A percentile compares a stretch with the other conserved stretches of the same genome.
phyloP scores from a whole-genome alignment of 2,329 filamentous ascomycete genomes.

The Curvularia spicifera region DNA sequence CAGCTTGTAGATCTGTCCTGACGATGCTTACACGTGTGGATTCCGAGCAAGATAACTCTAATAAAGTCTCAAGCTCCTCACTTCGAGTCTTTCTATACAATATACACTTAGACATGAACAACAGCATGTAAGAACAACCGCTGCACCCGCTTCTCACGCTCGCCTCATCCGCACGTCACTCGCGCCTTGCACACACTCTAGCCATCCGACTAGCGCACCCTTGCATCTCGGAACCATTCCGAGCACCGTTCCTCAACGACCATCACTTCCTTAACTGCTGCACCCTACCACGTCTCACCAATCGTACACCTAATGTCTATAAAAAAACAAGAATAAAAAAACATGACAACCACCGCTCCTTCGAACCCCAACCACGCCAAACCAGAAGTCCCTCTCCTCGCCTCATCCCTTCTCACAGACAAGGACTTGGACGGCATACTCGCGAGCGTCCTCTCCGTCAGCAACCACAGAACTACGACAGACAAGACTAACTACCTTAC shows the following conservation, averaged over 20 bases:
- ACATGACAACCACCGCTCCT: neutral
- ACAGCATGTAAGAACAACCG: neutral
- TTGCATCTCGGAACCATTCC: neutral
- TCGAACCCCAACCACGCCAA: too few relatives aligned
- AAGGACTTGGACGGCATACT: slow-evolving; percentile 26
- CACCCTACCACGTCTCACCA: too few relatives aligned
- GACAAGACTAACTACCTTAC: slow-evolving; percentile 15
- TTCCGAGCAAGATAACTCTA: neutral
- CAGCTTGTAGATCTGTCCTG: neutral
- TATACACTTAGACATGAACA: neutral
- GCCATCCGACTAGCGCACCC: too few relatives aligned
- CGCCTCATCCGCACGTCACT: too few relatives aligned
- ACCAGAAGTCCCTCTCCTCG: slow-evolving; percentile 21
- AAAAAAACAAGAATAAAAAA: neutral
- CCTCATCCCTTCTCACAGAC: slow-evolving; percentile 22
- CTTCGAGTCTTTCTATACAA: neutral
- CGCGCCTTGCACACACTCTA: neutral
- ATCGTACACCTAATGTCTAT: too few relatives aligned
- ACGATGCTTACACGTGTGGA: neutral
- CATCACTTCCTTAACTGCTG: too few relatives aligned
- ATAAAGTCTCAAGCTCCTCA: neutral
- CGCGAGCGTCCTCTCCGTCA: slow-evolving; percentile 5
- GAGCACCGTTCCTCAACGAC: neutral
- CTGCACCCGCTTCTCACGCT: neutral
- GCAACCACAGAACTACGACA: neutral